A percentile compares a stretch with the other conserved stretches of the same genome.
These are phyloP conservation scores for Bruguiera gymnorhiza DNA, from an alignment of 345 rosid species.

Conservation along the genomic window DNA sequence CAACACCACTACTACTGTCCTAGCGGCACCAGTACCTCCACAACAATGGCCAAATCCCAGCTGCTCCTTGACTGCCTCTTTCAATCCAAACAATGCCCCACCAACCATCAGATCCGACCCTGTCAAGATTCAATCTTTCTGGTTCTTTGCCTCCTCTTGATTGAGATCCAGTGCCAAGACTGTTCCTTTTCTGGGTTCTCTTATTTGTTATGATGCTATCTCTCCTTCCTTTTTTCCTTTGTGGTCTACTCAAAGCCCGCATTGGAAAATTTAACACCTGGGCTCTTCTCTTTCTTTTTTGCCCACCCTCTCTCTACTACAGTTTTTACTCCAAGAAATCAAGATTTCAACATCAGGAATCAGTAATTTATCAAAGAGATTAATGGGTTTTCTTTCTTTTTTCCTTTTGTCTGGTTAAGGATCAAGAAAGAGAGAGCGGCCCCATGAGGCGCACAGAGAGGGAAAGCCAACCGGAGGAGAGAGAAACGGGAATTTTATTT, in stretches of 20 bases:
- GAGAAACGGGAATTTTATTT: conserved; percentile 27
- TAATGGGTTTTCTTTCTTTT: conserved; percentile 23
- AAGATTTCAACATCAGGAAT: conserved; percentile 21
- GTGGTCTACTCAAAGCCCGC: conserved; percentile 56
- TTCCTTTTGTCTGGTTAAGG: conserved; percentile 16
- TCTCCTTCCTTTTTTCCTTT: conserved; percentile 9
- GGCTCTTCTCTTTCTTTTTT: not conserved
- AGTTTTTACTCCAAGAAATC: not conserved
- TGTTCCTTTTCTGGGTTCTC: conserved; percentile 23
- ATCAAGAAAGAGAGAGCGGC: conserved; percentile 14
- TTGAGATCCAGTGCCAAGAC: conserved; percentile 12
- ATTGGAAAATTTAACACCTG: conserved; percentile 43
- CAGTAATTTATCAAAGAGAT: conserved; percentile 4
- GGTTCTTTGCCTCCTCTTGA: not conserved
- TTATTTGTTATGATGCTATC: conserved; percentile 13
- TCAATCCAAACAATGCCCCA: conserved; percentile 35
- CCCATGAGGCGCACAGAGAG: not conserved
- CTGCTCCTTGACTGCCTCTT: conserved; percentile 20
- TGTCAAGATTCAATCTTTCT: conserved; percentile 12
- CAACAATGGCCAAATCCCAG: conserved; percentile 14
- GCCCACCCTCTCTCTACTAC: no score
- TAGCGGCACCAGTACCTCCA: conserved; percentile 22
- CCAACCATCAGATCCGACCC: conserved; percentile 80
- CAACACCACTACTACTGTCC: conserved; percentile 40
- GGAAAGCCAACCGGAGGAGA: conserved; percentile 11